Percentiles rank a stretch among this genome's conserved stretches.
phyloP scores from a whole-genome alignment of 129 eudicot species.

The Gnaphalium uliginosum region DNA sequence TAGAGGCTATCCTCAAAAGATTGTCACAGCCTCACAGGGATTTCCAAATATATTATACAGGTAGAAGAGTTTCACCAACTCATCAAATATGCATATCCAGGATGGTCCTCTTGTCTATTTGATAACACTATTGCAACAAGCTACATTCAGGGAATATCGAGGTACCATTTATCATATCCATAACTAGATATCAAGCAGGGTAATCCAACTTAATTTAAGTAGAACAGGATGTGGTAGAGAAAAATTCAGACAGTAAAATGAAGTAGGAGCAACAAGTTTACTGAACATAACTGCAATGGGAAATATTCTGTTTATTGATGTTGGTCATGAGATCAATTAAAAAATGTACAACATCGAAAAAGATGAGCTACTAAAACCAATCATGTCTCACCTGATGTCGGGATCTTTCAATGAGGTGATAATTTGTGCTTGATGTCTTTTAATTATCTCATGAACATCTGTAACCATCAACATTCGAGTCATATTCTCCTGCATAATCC shows the following conservation, averaged over 20 bases:
- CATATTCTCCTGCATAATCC: conserved; percentile 90
- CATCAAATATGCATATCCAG: not conserved
- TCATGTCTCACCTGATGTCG: conserved; percentile 72
- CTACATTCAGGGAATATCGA: not conserved
- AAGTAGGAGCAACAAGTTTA: not conserved
- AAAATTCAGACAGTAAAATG: not conserved
- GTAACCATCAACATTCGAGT: conserved; percentile 99
- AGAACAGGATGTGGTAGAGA: not conserved
- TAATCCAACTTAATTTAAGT: not conserved
- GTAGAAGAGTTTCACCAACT: not conserved
- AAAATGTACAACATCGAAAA: conserved; percentile 9
- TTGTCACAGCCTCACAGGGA: not conserved
- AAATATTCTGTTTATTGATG: not conserved
- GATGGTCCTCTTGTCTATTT: not conserved
- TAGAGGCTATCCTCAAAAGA: not conserved
- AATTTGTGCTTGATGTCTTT: conserved; percentile 98
- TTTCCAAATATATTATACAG: not conserved
- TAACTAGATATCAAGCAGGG: not conserved
- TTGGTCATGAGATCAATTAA: not conserved
- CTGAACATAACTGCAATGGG: not conserved
- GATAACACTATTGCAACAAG: not conserved
- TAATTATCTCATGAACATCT: conserved; percentile 92
- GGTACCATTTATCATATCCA: not conserved
- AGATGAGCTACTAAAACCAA: not conserved
- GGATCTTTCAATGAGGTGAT: conserved; percentile 95